Evolutionary conservation across 169 alveolate species (phyloP), one percentile per base, ranked within the genome.

Genomic region (Babesia gibsoni): DNA sequence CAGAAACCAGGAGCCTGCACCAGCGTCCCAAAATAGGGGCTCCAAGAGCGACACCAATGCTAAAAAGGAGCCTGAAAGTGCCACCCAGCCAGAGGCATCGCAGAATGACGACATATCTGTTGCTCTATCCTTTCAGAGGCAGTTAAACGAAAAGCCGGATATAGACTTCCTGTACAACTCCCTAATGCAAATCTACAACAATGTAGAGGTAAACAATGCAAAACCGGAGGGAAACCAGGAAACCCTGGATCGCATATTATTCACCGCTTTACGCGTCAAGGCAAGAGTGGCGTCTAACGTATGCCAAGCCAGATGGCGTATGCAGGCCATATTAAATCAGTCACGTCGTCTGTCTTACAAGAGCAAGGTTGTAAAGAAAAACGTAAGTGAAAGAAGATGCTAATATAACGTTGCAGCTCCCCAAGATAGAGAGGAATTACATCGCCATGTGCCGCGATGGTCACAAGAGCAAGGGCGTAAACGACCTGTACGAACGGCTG

Each of bases 51-150:
- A 61, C 25, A 56, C 72, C 23, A 61, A 56, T 4, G 18, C 46
- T 33, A 61, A 42, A 12, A 42, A 43, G 72, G 58, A 4, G 59
- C 46, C 46, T n/a, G 72, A 61, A 22, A 49, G n/a, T 20, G 33
- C 66, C 25, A 32, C 32, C 10, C 33, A 16, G 1, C 20, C 57
- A 7, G 32, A 35, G 37, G 36, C 42, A 4, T 43, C 33, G 0
- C 75, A 67, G 22, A 67, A 77, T 58, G 74, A 54, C 22, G 65
- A 54, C 48, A 20, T 77, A n/a, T 50, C 67, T 25, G 67, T 18
- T 39, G 86, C 82, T 8, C 74, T 77, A 30, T 73, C 82, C 29
- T 61, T 77, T 46, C 86, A 77, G 82, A 20, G 86, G 45, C 86
- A 52, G 25, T 77, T 73, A 52, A 81, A 77, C 30, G 86, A 77